Percentiles rank a stretch among this genome's conserved stretches.
These are phyloP conservation scores for Xylariaceae sp. DNA, from an alignment of 2,329 filamentous ascomycete species.

Conservation along the genomic window DNA sequence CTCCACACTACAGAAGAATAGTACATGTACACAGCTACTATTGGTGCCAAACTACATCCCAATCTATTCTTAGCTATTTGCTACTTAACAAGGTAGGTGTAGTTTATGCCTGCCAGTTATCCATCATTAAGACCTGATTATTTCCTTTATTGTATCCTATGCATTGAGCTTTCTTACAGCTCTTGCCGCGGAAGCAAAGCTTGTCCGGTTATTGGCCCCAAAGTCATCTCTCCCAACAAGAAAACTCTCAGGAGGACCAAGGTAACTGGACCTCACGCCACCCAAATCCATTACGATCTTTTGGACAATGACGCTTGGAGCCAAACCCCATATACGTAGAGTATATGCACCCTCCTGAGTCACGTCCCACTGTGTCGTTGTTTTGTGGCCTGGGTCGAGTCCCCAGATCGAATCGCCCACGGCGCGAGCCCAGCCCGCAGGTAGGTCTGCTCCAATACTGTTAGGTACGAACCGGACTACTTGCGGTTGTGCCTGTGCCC, in stretches of 20 bases:
- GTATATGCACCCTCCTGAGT: slow-evolving; percentile 52
- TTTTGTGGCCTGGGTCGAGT: slow-evolving; percentile 47
- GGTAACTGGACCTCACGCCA: slow-evolving; percentile 58
- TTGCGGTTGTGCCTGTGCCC: slow-evolving; percentile 35
- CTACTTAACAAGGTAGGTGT: slow-evolving; percentile 16
- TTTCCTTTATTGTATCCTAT: neutral
- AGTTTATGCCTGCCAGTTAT: too few relatives aligned
- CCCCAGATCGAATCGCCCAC: slow-evolving; percentile 57
- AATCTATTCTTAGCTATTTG: slow-evolving; percentile 9
- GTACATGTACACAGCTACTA: too few relatives aligned
- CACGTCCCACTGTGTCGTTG: slow-evolving; percentile 52
- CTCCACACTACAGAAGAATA: too few relatives aligned
- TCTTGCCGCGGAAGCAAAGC: slow-evolving; percentile 43
- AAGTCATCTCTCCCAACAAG: slow-evolving; percentile 48
- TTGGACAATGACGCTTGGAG: slow-evolving; percentile 60
- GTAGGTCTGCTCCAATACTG: slow-evolving; percentile 49
- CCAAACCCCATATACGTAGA: slow-evolving; percentile 56
- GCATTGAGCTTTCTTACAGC: neutral
- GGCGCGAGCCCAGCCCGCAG: slow-evolving; percentile 49
- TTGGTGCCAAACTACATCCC: too few relatives aligned
- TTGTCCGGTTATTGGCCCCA: slow-evolving; percentile 46
- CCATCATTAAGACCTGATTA: neutral
- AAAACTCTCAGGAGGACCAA: slow-evolving; percentile 64
- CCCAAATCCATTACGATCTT: slow-evolving; percentile 63
- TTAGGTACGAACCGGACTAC: slow-evolving; percentile 49